phyloP scores from a whole-genome alignment of 345 rosid genomes.

The Citrus reticulata region DNA sequence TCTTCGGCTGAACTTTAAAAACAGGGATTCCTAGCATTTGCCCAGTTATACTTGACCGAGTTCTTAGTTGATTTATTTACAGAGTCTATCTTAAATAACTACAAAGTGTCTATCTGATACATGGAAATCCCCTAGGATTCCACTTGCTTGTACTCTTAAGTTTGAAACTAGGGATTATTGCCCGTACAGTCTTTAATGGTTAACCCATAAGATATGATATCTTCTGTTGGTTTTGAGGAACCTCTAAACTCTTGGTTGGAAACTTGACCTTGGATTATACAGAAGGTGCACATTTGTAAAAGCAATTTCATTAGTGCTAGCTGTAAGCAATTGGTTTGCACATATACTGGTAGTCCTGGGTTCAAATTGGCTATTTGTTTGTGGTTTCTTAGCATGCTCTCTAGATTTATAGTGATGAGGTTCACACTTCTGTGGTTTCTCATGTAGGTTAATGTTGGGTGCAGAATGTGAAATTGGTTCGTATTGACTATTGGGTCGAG shows the following conservation, averaged over 20 bases:
- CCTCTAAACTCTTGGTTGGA: not conserved
- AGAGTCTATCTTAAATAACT: not conserved
- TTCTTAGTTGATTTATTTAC: not conserved
- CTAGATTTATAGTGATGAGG: constrained; percentile 26
- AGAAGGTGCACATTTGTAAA: not conserved
- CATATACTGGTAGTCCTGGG: not conserved
- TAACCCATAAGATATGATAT: not conserved
- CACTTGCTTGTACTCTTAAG: not conserved
- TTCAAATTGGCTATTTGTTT: not conserved
- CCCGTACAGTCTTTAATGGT: not conserved
- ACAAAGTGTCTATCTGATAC: not conserved
- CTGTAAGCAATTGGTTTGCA: not conserved
- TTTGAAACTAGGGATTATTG: not conserved
- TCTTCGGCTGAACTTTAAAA: not conserved
- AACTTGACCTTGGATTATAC: not conserved
- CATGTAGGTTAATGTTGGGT: constrained; percentile 54
- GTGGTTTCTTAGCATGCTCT: not conserved
- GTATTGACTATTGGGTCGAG: constrained; percentile 86
- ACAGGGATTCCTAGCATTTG: not conserved
- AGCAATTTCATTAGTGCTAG: not conserved
- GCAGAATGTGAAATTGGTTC: constrained; percentile 96
- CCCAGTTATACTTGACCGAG: not conserved
- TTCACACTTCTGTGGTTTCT: constrained; percentile 40
- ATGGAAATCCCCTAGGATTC: not conserved
- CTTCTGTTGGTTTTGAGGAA: not conserved